Evolutionary conservation across 352 stramenopile species (phyloP).

Genomic region (Phytophthora lateralis): DNA sequence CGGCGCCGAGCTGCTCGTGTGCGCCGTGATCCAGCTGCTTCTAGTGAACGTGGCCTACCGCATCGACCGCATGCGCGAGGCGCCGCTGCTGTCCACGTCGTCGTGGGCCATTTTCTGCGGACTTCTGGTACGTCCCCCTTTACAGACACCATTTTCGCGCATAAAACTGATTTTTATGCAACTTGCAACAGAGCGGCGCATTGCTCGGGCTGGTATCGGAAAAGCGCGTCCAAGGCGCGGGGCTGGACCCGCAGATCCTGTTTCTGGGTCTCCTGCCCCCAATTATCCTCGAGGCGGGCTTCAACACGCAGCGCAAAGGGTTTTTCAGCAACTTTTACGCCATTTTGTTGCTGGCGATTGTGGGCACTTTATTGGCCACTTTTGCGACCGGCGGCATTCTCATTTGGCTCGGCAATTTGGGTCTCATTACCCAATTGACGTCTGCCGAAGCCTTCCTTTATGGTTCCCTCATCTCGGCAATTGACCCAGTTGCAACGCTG

Average conservation of each 20-base stretch:
- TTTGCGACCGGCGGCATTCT: conserved; percentile 57
- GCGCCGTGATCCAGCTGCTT: conserved; percentile 64
- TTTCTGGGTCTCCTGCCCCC: conserved; percentile 67
- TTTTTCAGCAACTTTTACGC: conserved; percentile 61
- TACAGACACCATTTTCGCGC: not conserved
- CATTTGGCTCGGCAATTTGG: conserved; percentile 46
- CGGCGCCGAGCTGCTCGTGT: conserved; percentile 62
- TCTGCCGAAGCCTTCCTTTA: conserved; percentile 90
- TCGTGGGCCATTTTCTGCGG: conserved; percentile 71
- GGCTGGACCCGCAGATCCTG: conserved; percentile 64
- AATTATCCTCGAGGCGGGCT: conserved; percentile 71
- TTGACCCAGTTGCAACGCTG: conserved; percentile 92
- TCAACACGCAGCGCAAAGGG: conserved; percentile 67
- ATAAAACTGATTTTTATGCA: not conserved
- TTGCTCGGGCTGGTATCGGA: conserved; percentile 50
- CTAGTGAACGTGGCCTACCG: conserved; percentile 69
- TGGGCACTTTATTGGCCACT: conserved; percentile 54
- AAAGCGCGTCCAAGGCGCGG: conserved; percentile 49
- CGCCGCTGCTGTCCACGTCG: conserved; percentile 63
- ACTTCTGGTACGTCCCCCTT: conserved; percentile 29
- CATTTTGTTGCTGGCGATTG: conserved; percentile 52
- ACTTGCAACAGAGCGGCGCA: conserved; percentile 39
- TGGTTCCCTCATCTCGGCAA: conserved; percentile 90
- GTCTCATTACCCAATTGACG: conserved; percentile 66
- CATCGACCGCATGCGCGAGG: conserved; percentile 53